Percentiles rank a stretch among this genome's conserved stretches.
Conservation (phyloP, 306 rosid species). For the Prunus campanulata region DNA sequence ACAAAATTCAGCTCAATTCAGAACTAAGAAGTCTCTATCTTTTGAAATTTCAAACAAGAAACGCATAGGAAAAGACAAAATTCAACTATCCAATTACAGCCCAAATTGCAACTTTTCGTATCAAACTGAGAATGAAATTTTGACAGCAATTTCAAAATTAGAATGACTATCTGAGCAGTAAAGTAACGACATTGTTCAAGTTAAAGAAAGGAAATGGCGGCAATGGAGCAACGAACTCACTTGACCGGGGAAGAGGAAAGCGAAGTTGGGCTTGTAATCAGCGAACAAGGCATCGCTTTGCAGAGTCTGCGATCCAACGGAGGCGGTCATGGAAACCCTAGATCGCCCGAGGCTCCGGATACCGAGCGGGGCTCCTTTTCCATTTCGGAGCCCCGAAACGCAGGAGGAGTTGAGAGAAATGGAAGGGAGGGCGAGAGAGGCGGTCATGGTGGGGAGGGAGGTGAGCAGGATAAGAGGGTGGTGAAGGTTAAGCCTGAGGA, state of each 20-base stretch:
- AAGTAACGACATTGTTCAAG: background rate
- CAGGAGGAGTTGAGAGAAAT: slow-evolving; percentile 31
- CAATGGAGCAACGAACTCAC: slow-evolving; percentile 25
- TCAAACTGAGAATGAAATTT: background rate
- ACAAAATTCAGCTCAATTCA: slow-evolving; percentile 8
- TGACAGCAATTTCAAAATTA: background rate
- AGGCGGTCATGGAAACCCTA: slow-evolving; percentile 67
- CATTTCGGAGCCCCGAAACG: slow-evolving; percentile 33
- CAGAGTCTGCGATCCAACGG: slow-evolving; percentile 64
- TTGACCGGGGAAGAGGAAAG: slow-evolving; percentile 97
- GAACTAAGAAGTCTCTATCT: background rate
- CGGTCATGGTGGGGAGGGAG: slow-evolving; percentile 24
- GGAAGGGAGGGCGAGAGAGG: slow-evolving; percentile 24
- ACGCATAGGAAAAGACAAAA: background rate
- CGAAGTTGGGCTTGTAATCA: slow-evolving; percentile 66
- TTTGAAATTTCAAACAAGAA: background rate
- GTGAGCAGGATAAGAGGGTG: slow-evolving; percentile 34
- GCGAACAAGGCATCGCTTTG: slow-evolving; percentile 50
- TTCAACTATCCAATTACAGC: background rate
- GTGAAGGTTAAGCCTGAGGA: slow-evolving; percentile 14
- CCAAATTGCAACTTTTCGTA: background rate
- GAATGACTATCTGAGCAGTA: background rate
- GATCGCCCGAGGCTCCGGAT: slow-evolving; percentile 42
- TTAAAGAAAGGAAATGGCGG: background rate
- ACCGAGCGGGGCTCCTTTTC: slow-evolving; percentile 23